Conservation (phyloP, 2,329 filamentous ascomycete genomes). For the Seiridium cupressi region DNA sequence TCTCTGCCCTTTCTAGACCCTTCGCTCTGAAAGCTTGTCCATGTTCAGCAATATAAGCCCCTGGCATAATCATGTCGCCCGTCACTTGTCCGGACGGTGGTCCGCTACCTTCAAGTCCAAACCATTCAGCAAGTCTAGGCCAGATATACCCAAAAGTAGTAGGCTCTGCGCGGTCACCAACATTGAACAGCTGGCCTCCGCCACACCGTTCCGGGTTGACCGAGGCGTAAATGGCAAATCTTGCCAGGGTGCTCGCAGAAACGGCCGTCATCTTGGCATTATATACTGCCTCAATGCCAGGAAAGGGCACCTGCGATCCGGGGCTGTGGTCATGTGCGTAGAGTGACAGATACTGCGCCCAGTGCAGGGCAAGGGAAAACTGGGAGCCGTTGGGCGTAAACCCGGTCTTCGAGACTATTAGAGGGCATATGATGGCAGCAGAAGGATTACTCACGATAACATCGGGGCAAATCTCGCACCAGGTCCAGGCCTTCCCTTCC, state of each 20-base stretch:
- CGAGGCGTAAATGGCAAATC: conserved; percentile 27
- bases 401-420: conserved; percentile 18
- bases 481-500: conserved; percentile 30
- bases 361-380: conserved; percentile 35
- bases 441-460: conserved; percentile 22
- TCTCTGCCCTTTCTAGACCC: conserved; percentile 21
- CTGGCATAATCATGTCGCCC: conserved; percentile 17
- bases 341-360: conserved; percentile 36
- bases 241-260: conserved; percentile 26
- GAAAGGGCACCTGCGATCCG: conserved; percentile 22
- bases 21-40: conserved; percentile 25
- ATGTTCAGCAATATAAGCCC: conserved; percentile 29
- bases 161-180: conserved; percentile 25
- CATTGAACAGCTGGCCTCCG: conserved; percentile 28
- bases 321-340: conserved; percentile 27
- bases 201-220: conserved; percentile 24
- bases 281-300: conserved; percentile 22
- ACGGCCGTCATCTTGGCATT: conserved; percentile 29
- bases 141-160: conserved; percentile 27
- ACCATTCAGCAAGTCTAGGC: conserved; percentile 28
- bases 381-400: conserved; percentile 37
- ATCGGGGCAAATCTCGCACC: conserved; percentile 37
- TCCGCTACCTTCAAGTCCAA: conserved; percentile 25
- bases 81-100: conserved; percentile 9
- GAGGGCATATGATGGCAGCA: background rate